Evolutionary conservation across 768 basidiomycete species (phyloP), one percentile per base, ranked within the genome.

Genomic region (Suillus variegatus): DNA sequence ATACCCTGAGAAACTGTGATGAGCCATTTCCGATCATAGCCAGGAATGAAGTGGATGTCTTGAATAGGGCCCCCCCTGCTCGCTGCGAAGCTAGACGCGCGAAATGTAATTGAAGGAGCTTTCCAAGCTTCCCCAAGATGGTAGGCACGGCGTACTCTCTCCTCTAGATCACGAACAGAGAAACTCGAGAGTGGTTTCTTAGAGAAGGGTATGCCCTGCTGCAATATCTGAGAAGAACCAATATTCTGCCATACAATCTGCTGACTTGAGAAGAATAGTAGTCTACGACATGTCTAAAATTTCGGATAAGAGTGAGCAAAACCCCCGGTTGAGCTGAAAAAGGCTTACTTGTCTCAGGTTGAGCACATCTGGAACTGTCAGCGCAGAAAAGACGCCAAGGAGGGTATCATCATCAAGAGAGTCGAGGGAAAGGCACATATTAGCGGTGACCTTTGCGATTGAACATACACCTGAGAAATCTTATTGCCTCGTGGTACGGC

Each of bases 161-260:
- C 71, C 61, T 86, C 83, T 28, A 90, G 83, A 43, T 84, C 76
- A n/a, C 71, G 62, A 7, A 76, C 73, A 6, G 81, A 72, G 60
- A 85, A 73, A 1, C 73, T 69, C 12, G 75, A 73, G n/a, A 85
- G 62, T 5, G 77, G 65, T 22, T 69, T 65, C 7, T 73, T 68
- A 1, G 84, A 80, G 66, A 88, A 90, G 0, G 89, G 88, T 63
- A 82, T 84, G 0, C 83, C 82, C 28, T 73, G 74, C 8, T 69
- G 64, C 3, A 86, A 72, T 58, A 90, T 79, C 54, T 84, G 79
- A 56, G 64, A 73, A 20, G 67, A 69, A 69, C 82, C 85, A 20
- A 82, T 84, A 52, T 82, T 82, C 18, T 78, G 80, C 89, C 89
- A 91, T 14, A 90, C 81, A 64, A 84, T 80, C 55, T 82, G 84